phyloP scores from a whole-genome alignment of 352 stramenopile species.

The Phytophthora quininea region DNA sequence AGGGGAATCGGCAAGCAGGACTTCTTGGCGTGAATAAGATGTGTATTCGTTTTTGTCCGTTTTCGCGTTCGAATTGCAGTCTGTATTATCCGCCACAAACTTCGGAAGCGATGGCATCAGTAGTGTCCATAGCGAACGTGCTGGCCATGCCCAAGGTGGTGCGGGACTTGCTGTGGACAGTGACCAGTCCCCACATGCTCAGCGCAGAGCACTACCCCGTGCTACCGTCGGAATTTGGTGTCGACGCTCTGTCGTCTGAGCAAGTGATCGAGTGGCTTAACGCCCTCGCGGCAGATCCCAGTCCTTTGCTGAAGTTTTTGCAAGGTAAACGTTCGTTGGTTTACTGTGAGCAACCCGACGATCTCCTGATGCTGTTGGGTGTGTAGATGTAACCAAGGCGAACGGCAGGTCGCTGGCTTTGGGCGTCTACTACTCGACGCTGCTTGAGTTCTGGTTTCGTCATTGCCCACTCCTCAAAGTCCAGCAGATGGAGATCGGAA shows the following conservation, averaged over 20 bases:
- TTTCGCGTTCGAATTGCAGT: background rate
- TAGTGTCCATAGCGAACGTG: constrained; percentile 8
- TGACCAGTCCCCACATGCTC: constrained; percentile 68
- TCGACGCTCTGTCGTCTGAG: constrained; percentile 27
- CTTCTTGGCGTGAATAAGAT: background rate
- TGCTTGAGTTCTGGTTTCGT: constrained; percentile 75
- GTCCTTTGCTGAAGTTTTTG: constrained; percentile 55
- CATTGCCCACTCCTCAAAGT: constrained; percentile 52
- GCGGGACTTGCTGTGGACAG: constrained; percentile 67
- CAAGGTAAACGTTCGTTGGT: constrained; percentile 33
- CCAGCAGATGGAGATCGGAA: constrained; percentile 54
- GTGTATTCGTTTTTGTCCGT: constrained; percentile 1
- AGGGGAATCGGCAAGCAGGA: background rate
- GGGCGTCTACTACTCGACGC: constrained; percentile 72
- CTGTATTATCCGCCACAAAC: constrained; percentile 23
- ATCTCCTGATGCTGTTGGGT: background rate
- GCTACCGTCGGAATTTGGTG: constrained; percentile 47
- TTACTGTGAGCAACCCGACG: constrained; percentile 3
- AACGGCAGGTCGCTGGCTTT: constrained; percentile 51
- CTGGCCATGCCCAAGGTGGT: constrained; percentile 56
- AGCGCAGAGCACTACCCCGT: constrained; percentile 44
- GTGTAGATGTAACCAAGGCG: constrained; percentile 42
- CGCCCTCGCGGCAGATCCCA: constrained; percentile 45
- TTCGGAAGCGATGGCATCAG: constrained; percentile 12
- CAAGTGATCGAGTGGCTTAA: constrained; percentile 56